phyloP scores from a whole-genome alignment of 2,329 filamentous ascomycete species.

The Talaromyces sp. region DNA sequence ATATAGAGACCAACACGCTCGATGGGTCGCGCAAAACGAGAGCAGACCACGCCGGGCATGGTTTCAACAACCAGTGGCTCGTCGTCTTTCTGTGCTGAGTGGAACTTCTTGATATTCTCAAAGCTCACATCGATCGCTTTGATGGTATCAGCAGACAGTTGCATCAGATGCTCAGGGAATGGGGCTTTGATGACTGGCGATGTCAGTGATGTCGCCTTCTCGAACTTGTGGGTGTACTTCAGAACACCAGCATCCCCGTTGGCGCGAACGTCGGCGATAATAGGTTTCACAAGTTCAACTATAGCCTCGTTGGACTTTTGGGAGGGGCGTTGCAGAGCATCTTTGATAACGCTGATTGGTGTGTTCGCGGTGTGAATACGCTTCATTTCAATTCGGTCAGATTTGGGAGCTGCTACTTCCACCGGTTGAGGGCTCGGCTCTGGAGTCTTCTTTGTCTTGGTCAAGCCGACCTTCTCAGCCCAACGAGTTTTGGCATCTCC shows the following conservation, averaged over 20 bases:
- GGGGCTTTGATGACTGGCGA: constrained; percentile 86
- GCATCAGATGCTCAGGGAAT: constrained; percentile 80
- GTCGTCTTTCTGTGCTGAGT: constrained; percentile 81
- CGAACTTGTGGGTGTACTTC: constrained; percentile 95
- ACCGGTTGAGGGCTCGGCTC: constrained; percentile 28
- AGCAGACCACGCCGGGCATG: constrained; percentile 95
- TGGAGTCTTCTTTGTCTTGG: constrained; percentile 17
- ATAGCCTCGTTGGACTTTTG: constrained; percentile 94
- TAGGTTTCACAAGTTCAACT: constrained; percentile 82
- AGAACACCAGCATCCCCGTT: constrained; percentile 84
- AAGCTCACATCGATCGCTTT: constrained; percentile 91
- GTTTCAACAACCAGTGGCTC: constrained; percentile 84
- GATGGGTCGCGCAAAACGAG: constrained; percentile 85
- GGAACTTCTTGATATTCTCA: constrained; percentile 92
- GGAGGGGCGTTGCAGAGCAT: constrained; percentile 78
- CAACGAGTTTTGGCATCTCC: constrained; percentile 94
- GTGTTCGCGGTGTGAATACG: constrained; percentile 66
- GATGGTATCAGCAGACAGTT: constrained; percentile 74
- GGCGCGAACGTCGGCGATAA: constrained; percentile 78
- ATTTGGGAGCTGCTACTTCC: constrained; percentile 45
- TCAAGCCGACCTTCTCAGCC: constrained; percentile 73
- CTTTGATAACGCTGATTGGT: constrained; percentile 59
- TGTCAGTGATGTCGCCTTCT: constrained; percentile 85
- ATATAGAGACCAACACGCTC: constrained; percentile 96
- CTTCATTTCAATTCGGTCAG: constrained; percentile 72